phyloP scores from a whole-genome alignment of 1,284 basidiomycete genomes.

The Ganoderma lingzhi region DNA sequence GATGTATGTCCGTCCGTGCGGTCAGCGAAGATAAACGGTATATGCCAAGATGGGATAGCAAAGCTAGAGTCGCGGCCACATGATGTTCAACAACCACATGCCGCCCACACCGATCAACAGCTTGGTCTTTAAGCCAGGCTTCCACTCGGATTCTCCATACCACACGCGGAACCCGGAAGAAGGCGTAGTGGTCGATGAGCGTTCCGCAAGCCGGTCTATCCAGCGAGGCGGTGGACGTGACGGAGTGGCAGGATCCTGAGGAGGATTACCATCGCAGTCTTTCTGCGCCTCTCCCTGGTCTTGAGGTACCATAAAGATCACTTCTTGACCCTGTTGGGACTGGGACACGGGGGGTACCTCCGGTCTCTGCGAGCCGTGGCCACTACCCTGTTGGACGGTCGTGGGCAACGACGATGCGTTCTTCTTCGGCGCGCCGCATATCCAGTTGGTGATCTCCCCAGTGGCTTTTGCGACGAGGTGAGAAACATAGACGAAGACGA shows the following conservation, averaged over 20 bases:
- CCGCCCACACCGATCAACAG: slow-evolving; percentile 44
- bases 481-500: slow-evolving; percentile 82
- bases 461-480: slow-evolving; percentile 82
- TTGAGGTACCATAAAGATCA: slow-evolving; percentile 40
- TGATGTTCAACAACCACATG: slow-evolving; percentile 66
- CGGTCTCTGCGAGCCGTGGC: slow-evolving; percentile 18
- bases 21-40: neutral
- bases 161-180: slow-evolving; percentile 41
- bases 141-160: slow-evolving; percentile 43
- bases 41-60: neutral
- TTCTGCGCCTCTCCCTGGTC: slow-evolving; percentile 34
- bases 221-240: slow-evolving; percentile 52
- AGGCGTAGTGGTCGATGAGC: slow-evolving; percentile 36
- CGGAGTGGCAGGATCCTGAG: slow-evolving; percentile 45
- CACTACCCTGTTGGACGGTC: slow-evolving; percentile 25
- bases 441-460: slow-evolving; percentile 73
- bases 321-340: slow-evolving; percentile 34
- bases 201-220: slow-evolving; percentile 63
- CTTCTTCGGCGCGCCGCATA: slow-evolving; percentile 56
- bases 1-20: neutral
- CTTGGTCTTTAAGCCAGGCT: slow-evolving; percentile 46
- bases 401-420: slow-evolving; percentile 42
- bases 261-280: slow-evolving; percentile 34
- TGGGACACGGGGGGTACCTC: slow-evolving; percentile 4
- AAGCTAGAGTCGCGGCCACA: slow-evolving; percentile 55